Evolutionary conservation across 2,329 filamentous ascomycete species (phyloP), one percentile per base, ranked within the genome.

Genomic region (Alternaria tenuissima): DNA sequence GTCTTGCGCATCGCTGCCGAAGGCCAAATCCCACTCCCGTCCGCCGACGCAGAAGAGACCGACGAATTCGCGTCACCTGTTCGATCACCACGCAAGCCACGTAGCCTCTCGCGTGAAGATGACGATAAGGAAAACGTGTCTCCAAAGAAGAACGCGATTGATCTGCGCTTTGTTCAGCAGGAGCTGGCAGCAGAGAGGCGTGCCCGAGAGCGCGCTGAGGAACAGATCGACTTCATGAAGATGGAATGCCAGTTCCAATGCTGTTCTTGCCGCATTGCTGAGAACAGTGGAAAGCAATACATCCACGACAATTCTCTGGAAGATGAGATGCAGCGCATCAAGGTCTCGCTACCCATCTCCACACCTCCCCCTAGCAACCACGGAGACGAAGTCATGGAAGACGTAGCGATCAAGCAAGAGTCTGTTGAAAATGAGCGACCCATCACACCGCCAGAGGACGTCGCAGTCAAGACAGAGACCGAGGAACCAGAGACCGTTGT

Each of bases 191-290:
- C 75, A 30, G 86, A 89, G 72, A 81, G 79, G 77, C 86, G 79
- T 72, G 83, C 89, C 55, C 89, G 90, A 9, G 85, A 90, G 63
- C 86, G 89, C 7, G 89, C 91, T 0, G 83, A 90, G 64, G 91
- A 93, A 61, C 87, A 91, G 71, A 83, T 93, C 48, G 89, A 93
- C 32, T 94, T 92, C 76, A 82, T 94, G 74, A 87, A 91, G 72
- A 85, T 90, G 55, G 91, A 94, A 75, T 93, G 90, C 75, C 84
- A 87, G 51, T 85, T 93, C 65, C 84, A 85, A 47, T 88, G 86
- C 77, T 92, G 90, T 79, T 81, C 85, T 1, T 90, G 88, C 72
- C 85, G 70, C 62, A 76, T 79, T 67, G 75, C 76, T 11, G 74
- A 79, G 64, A 71, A 73, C 48, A 69, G 77, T 46, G 68, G 78